Conservation (phyloP, 225 moss, liverwort and hornwort genomes). For the Neckera pumila region DNA sequence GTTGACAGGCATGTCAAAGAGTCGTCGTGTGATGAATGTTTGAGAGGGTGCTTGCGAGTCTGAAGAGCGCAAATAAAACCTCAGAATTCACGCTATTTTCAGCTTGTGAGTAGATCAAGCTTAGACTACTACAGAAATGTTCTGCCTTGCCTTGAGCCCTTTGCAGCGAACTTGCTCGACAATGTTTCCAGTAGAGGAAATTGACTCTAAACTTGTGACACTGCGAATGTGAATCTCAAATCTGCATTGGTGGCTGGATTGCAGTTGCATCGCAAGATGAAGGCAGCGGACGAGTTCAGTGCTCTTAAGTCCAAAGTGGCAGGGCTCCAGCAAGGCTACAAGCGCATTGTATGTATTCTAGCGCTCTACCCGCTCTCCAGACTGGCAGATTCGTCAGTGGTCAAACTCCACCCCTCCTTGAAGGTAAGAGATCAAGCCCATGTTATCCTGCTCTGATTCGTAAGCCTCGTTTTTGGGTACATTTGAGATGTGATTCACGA, state of each 20-base stretch:
- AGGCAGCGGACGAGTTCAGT: slow-evolving; percentile 48
- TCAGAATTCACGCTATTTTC: neutral
- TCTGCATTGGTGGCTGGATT: neutral
- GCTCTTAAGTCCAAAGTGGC: slow-evolving; percentile 44
- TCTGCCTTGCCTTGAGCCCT: too few species aligned
- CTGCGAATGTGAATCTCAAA: neutral
- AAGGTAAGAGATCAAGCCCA: slow-evolving; percentile 9
- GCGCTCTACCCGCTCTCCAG: slow-evolving; percentile 25
- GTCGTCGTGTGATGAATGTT: neutral
- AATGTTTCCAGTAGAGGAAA: neutral
- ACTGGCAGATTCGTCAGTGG: slow-evolving; percentile 7
- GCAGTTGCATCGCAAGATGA: slow-evolving; percentile 60
- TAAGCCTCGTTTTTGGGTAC: neutral
- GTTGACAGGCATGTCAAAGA: neutral
- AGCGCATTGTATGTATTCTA: slow-evolving; percentile 39
- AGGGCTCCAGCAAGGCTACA: slow-evolving; percentile 53
- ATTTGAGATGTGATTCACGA: neutral
- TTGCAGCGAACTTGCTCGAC: neutral
- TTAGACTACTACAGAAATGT: neutral
- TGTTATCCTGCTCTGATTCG: neutral
- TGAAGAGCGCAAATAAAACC: neutral
- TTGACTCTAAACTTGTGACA: neutral
- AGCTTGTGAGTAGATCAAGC: neutral
- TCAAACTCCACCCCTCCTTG: slow-evolving; percentile 35
- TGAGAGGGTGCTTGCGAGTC: neutral